Evolutionary conservation across 768 basidiomycete genomes (phyloP), one percentile per base, ranked within the genome.

Genomic region (Hygrophoropsis aurantiaca): DNA sequence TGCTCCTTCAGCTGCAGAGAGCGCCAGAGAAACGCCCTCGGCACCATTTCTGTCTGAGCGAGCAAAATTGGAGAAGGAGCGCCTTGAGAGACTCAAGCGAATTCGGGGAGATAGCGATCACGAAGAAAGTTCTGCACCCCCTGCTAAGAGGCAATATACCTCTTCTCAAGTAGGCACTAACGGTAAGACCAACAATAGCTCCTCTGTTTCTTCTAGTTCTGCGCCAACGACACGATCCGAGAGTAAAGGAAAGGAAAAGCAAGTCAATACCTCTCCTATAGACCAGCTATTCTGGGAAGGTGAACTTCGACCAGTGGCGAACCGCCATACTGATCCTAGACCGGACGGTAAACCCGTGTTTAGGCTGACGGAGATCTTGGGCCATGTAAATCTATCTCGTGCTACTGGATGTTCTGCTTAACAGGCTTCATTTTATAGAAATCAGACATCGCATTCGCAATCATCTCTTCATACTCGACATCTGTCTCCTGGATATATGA

Each of bases 221-320:
- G 53, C 59, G 5, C 58, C 56, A 4, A 46, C 41, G 21, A 51
- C 53, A 2, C 54, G 21, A 39, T 25, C 21, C 0, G 40, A 16
- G 26, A 38, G 2, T 34, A 37, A 40, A 11, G 23, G 44, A 20
- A 54, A 47, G 16, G 15, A 33, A 26, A 27, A 51, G 33, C 38
- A 18, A 26, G 11, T 8, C 16, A 58, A 27, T 4, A 40, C 54
- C 21, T 58, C 68, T 20, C 62, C 68, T 15, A 57, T 64, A 20
- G 69, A 77, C 13, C 69, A 71, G 50, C 50, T 80, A 2, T 90
- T 85, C 61, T 89, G 84, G 82, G 73, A 83, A 27, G 89, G 87
- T 7, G 87, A 89, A 65, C 64, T 87, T 38, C 78, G 90, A 30
- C 88, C 85, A 52, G 90, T 84, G 5, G 86, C 85, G 30, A 88